These are phyloP conservation scores for Pneumocystis carinii DNA, from an alignment of 1,139 yeast genomes.

Conservation along the genomic window DNA sequence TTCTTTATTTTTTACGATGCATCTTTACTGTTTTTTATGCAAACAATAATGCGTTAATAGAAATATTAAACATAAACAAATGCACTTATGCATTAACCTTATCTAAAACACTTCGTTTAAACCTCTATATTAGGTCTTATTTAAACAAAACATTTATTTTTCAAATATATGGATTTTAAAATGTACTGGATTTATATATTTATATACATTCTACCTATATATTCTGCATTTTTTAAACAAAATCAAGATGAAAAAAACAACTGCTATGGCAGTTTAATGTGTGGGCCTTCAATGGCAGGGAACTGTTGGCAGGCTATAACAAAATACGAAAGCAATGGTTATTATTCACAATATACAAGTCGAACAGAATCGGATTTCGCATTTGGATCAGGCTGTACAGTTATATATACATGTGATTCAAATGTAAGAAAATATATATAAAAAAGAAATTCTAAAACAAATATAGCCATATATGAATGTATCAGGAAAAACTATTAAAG, in stretches of 20 bases:
- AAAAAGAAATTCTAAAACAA: neutral
- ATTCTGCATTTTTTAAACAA: neutral
- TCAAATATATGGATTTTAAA: neutral
- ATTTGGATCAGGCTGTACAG: neutral
- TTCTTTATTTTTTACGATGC: neutral
- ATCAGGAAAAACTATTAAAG: neutral
- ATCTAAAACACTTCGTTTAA: neutral
- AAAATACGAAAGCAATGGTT: neutral
- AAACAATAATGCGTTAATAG: neutral
- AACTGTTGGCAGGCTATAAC: neutral
- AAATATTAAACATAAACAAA: neutral
- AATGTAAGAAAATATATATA: neutral
- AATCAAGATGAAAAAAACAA: neutral
- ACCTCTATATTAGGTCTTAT: neutral
- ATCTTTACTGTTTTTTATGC: neutral
- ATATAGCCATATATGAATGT: neutral
- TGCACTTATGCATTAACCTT: neutral
- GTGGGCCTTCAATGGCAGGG: neutral
- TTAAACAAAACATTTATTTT: neutral
- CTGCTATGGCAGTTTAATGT: neutral
- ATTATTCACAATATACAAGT: neutral
- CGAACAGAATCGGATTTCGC: neutral
- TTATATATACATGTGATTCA: neutral
- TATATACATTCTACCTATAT: neutral
- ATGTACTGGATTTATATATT: neutral